Evolutionary conservation across 805 yeast species (phyloP), one percentile per base, ranked within the genome.

Genomic region (Schwanniomyces yamadae): DNA sequence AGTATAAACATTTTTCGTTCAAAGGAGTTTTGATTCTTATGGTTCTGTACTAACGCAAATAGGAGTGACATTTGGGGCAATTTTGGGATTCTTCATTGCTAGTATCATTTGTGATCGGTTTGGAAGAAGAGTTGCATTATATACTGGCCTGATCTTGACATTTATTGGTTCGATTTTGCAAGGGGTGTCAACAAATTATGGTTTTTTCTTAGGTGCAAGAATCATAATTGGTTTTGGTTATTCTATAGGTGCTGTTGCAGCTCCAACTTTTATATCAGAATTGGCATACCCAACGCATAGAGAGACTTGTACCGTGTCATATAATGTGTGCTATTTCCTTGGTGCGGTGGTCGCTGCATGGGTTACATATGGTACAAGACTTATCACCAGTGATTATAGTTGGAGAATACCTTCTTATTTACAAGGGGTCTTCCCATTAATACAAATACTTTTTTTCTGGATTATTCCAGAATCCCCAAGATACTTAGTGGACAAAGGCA

Each of bases 351-450:
- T 75, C 30, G 75, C 80, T 6, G 73, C 77, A 18, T 70, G 77
- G 74, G 64, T 68, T 33, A 62, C 77, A 2, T 73, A 61, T 44
- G 80, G 78, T 49, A 61, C 76, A 12, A 54, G 63, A 34, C 41
- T 48, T 14, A 41, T 62, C 12, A 23, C 42, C 6, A 44, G 29
- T 29, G 50, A 58, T 25, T 67, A 69, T 64, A 58, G 69, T 18
- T 77, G 82, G 82, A 72, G 77, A 57, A 59, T 77, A 36, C 82
- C 83, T 25, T 63, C 78, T 9, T 64, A 64, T 33, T 40, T 77
- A 26, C 83, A 78, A 55, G 75, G 71, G 27, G 49, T 62, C 12
- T 57, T 71, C 43, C 79, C 82, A 2, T 16, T 66, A 3, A 12
- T 70, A 15, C 78, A 73, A 48, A 15, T 63, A 7, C 3, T 42